Evolutionary conservation across 441 rosid genomes (phyloP).

Genomic region (Jatropha multifida): DNA sequence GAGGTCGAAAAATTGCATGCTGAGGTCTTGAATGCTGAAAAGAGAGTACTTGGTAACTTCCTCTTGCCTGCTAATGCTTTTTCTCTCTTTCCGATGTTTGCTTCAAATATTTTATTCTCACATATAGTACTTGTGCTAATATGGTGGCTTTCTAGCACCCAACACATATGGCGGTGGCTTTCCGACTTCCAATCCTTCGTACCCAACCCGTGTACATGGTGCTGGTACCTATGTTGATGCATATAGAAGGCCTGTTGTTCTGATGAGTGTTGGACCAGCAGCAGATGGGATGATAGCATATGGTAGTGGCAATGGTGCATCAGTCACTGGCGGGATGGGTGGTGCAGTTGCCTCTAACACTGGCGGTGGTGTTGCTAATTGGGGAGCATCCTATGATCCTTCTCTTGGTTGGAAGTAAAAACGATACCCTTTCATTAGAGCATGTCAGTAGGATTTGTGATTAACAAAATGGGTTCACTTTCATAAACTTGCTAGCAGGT

Average conservation of each 20-base stretch:
- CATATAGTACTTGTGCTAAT: conserved; percentile 4
- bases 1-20: conserved; percentile 59
- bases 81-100: background rate
- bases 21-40: conserved; percentile 47
- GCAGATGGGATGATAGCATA: conserved; percentile 29
- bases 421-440: background rate
- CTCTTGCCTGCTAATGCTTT: background rate
- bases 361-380: conserved; percentile 21
- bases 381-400: conserved; percentile 38
- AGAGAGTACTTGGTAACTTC: conserved; percentile 39
- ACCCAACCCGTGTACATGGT: conserved; percentile 22
- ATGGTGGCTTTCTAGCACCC: conserved; percentile 25
- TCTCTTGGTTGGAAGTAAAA: conserved; percentile 27
- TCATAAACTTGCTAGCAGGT: background rate
- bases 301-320: conserved; percentile 27
- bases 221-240: conserved; percentile 34
- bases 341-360: conserved; percentile 17
- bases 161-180: conserved; percentile 29
- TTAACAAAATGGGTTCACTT: background rate
- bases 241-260: conserved; percentile 32
- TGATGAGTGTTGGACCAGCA: conserved; percentile 21
- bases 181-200: conserved; percentile 28
- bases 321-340: conserved; percentile 14
- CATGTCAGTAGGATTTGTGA: background rate
- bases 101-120: background rate